Base-by-base conservation (phyloP, 2,329 filamentous ascomycete species). In the Trichoderma endophyticum region DNA sequence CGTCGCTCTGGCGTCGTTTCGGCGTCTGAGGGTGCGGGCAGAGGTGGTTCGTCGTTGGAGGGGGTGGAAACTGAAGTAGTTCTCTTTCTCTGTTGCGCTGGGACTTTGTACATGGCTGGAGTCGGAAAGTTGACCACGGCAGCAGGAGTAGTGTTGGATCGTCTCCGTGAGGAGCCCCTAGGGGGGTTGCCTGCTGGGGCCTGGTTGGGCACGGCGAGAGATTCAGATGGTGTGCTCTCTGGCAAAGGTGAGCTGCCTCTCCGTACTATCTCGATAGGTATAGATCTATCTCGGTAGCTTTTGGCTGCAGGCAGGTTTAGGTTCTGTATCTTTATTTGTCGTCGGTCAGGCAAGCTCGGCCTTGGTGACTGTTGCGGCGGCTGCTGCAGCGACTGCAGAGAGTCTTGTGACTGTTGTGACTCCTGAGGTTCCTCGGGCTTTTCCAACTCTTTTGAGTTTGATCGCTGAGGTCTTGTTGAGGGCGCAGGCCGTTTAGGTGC, bases 241-340 rank as follows among this genome's bases (percentile, higher is more conserved):
- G 82, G 81, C 51, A 85, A 82, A 3, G 87, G 86, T 5, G 88
- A 88, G 3, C 85, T 86, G 26, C 82, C 84, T 73, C 87, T 82
- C 21, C 85, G 82, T 7, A 71, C 73, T 26, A 75, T 68, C 48
- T 64, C 61, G 26, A 66, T 57, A 84, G 82, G 72, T 82, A 63
- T 9, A 39, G 76, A 77, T 61, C 82, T 76, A 65, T 82, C 81
- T 72, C 86, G 43, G 26, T 59, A 63, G 21, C 57, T 34, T 18
- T 56, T 30, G n/a, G 28, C 43, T 3, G 54, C 51, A 9, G 62
- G 54, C 3, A 84, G 85, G 74, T 86, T 88, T 1, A 92, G 81
- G 71, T 85, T 88, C 69, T 89, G 85, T 14, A 90, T 78, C 0
- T 86, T 89, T 8, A 87, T 88, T 75, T 91, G 89, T 56, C 89